Evolutionary conservation across 371 early-diverging fungal species (phyloP).

Genomic region (Smittium culicis): DNA sequence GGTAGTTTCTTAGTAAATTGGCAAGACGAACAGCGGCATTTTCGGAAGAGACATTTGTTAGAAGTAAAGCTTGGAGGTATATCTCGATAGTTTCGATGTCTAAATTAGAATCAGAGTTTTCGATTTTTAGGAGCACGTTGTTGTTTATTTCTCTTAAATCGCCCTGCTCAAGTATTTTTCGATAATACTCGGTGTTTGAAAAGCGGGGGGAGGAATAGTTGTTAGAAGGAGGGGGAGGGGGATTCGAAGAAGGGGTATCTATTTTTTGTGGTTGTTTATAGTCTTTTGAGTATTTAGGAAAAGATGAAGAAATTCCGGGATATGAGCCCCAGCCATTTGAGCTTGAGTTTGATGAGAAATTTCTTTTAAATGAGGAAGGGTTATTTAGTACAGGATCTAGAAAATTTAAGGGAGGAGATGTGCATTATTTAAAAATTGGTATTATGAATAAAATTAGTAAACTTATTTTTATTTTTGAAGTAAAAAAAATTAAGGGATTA

Average conservation of each 20-base stretch:
- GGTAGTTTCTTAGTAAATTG: background rate
- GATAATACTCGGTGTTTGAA: background rate
- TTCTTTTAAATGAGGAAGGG: background rate
- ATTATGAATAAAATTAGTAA: no score
- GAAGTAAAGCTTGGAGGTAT: background rate
- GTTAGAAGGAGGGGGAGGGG: background rate
- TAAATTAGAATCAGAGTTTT: background rate
- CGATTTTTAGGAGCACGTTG: background rate
- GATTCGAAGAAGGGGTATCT: background rate
- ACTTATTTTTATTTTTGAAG: no score
- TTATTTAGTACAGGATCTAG: no score
- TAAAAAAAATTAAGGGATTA: no score
- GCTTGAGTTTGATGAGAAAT: background rate
- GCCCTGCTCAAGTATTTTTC: background rate
- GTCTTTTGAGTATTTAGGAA: background rate
- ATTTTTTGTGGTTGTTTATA: background rate
- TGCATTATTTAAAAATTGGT: no score
- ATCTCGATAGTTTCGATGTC: background rate
- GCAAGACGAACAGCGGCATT: background rate
- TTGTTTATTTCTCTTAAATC: background rate
- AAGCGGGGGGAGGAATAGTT: background rate
- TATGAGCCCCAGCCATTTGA: background rate
- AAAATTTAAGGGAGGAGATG: no score
- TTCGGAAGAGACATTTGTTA: background rate
- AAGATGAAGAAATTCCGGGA: background rate